Percentiles rank a stretch among this genome's conserved stretches.
These are phyloP conservation scores for Ceratobasidium theobromae DNA, from an alignment of 1,284 basidiomycete genomes.

Conservation along the genomic window DNA sequence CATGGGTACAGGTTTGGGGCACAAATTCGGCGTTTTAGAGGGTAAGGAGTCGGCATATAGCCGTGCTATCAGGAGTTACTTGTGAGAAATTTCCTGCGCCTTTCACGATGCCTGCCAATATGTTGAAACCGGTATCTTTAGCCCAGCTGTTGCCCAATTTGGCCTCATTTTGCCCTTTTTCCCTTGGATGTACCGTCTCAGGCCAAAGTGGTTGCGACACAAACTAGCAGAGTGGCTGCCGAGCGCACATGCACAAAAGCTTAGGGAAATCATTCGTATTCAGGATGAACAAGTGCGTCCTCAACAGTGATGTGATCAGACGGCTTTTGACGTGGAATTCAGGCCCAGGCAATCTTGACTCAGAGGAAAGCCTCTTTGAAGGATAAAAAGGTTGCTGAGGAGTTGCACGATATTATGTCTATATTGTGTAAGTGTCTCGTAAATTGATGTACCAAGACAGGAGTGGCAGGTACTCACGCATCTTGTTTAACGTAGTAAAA, in stretches of 20 bases:
- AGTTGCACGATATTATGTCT: conserved; percentile 3
- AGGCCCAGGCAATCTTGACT: conserved; percentile 1
- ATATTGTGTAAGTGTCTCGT: neutral
- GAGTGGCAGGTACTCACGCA: neutral
- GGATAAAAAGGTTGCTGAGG: neutral
- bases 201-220: neutral
- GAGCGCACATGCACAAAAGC: neutral
- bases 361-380: neutral
- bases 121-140: neutral
- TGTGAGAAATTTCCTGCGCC: neutral
- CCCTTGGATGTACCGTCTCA: neutral
- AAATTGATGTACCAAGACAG: neutral
- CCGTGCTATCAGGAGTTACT: neutral
- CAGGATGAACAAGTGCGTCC: conserved; percentile 12
- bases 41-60: conserved; percentile 10
- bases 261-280: conserved; percentile 3
- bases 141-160: neutral
- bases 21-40: conserved; percentile 1
- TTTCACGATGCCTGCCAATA: too few species aligned
- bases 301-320: neutral
- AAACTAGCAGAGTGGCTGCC: conserved; percentile 7
- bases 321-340: neutral
- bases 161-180: neutral
- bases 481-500: neutral
- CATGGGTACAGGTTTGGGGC: conserved; percentile 2